Evolutionary conservation across 2,329 filamentous ascomycete species (phyloP).

Genomic region (Verticillium nubilum): DNA sequence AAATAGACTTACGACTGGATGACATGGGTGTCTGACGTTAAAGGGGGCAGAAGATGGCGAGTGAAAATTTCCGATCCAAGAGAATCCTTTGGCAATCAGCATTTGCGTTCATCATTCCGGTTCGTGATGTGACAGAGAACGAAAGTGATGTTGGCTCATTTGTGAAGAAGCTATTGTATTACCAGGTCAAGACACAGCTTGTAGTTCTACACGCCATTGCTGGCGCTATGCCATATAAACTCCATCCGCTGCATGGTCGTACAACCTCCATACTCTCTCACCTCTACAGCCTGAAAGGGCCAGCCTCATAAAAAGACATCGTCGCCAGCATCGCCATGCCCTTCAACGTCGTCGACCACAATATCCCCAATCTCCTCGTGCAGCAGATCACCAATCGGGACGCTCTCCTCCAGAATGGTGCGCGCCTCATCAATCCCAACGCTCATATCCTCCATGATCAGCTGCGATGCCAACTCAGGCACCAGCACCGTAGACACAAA

Average conservation of each 20-base stretch:
- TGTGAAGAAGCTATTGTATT: too few relatives aligned
- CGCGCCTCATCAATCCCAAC: conserved; percentile 37
- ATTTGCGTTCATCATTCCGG: too few relatives aligned
- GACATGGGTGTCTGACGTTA: background rate
- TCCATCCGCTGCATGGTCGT: too few relatives aligned
- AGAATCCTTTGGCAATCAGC: background rate
- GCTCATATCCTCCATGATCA: conserved; percentile 53
- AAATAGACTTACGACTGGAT: background rate
- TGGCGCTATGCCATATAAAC: background rate
- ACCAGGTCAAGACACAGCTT: background rate
- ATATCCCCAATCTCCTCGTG: conserved; percentile 52
- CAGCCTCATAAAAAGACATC: conserved; percentile 11
- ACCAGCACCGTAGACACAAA: conserved; percentile 74
- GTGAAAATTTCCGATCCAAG: background rate
- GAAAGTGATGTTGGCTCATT: too few relatives aligned
- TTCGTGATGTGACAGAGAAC: too few relatives aligned
- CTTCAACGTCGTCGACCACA: conserved; percentile 23
- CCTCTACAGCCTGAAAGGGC: background rate
- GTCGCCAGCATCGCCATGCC: conserved; percentile 19
- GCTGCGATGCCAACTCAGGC: conserved; percentile 56
- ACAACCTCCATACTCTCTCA: too few relatives aligned
- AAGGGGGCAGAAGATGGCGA: background rate
- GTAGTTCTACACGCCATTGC: background rate
- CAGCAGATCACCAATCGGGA: conserved; percentile 60
- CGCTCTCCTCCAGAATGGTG: conserved; percentile 60